These are phyloP conservation scores for Buddleja alternifolia DNA, from an alignment of 257 asterid species.

Conservation along the genomic window DNA sequence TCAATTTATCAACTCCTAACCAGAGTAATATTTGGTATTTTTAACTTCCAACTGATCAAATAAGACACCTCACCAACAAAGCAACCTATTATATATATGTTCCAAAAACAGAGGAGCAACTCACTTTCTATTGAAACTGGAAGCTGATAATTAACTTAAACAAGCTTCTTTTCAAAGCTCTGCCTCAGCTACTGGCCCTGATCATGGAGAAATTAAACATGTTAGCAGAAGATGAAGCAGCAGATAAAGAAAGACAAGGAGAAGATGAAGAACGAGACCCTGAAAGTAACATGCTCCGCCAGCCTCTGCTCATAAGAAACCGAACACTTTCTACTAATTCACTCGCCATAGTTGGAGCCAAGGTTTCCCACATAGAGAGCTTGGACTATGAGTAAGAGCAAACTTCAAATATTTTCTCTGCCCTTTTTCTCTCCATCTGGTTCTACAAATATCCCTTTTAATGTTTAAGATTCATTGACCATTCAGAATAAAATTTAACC, in stretches of 20 bases:
- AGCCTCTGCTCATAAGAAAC: conserved; percentile 69
- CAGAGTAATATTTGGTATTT: not conserved
- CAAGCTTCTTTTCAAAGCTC: conserved; percentile 26
- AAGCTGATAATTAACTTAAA: conserved; percentile 30
- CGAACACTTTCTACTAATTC: conserved; percentile 58
- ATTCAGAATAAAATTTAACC: not conserved
- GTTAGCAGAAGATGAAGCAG: conserved; percentile 38
- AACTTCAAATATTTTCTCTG: not conserved
- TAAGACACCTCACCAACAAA: conserved; percentile 33
- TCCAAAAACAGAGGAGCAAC: conserved; percentile 41
- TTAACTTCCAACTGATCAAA: not conserved
- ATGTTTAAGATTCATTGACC: conserved; percentile 16
- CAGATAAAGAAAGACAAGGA: conserved; percentile 37
- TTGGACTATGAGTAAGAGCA: conserved; percentile 87
- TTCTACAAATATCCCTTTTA: not conserved
- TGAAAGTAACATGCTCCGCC: conserved; percentile 61
- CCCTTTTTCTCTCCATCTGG: not conserved
- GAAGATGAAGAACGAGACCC: conserved; percentile 58
- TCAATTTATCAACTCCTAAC: conserved; percentile 16
- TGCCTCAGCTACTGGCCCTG: conserved; percentile 25
- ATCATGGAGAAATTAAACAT: conserved; percentile 46
- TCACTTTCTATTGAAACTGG: conserved; percentile 26
- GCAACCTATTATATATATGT: conserved; percentile 28
- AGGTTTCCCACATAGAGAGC: conserved; percentile 87
- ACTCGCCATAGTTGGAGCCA: conserved; percentile 79